Percentiles rank a stretch among this genome's conserved stretches.
These are phyloP conservation scores for Entomortierella parvispora DNA, from an alignment of 192 early-diverging fungal genomes.

Conservation along the genomic window DNA sequence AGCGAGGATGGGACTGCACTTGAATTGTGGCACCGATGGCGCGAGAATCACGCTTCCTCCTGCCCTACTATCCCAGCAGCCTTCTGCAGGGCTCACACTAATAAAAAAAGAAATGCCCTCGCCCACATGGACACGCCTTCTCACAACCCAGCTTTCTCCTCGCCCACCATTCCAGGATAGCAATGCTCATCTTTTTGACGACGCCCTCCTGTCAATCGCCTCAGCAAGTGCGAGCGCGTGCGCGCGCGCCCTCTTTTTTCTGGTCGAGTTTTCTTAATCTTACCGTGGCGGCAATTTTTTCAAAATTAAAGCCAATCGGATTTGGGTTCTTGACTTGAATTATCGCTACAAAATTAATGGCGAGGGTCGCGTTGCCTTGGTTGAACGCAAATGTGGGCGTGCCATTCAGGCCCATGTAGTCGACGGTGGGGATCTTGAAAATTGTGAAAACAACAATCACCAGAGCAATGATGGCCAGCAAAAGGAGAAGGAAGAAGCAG, in stretches of 20 bases:
- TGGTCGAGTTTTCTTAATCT: not conserved
- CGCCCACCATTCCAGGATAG: too few species aligned
- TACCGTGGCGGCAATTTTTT: slow-evolving; percentile 24
- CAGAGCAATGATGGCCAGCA: slow-evolving; percentile 18
- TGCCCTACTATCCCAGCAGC: too few species aligned
- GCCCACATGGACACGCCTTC: too few species aligned
- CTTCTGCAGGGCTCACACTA: too few species aligned
- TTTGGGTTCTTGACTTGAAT: slow-evolving; percentile 45
- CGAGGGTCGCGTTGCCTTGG: slow-evolving; percentile 38
- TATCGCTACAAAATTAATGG: slow-evolving; percentile 21
- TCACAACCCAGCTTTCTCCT: too few species aligned
- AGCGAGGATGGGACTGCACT: not conserved
- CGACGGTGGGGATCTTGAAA: slow-evolving; percentile 32
- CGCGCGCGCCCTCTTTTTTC: not conserved
- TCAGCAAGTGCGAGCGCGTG: too few species aligned
- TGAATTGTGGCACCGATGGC: too few species aligned
- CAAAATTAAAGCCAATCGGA: slow-evolving; percentile 36
- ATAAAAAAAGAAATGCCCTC: too few species aligned
- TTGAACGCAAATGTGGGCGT: slow-evolving; percentile 25
- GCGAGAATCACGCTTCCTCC: too few species aligned
- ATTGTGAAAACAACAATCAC: slow-evolving; percentile 36
- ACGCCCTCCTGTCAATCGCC: too few species aligned
- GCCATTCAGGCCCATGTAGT: slow-evolving; percentile 16
- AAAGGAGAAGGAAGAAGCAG: slow-evolving; percentile 27
- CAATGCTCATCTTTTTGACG: too few species aligned